Conservation (phyloP, 2,329 filamentous ascomycete genomes). For the Alternaria rosae region DNA sequence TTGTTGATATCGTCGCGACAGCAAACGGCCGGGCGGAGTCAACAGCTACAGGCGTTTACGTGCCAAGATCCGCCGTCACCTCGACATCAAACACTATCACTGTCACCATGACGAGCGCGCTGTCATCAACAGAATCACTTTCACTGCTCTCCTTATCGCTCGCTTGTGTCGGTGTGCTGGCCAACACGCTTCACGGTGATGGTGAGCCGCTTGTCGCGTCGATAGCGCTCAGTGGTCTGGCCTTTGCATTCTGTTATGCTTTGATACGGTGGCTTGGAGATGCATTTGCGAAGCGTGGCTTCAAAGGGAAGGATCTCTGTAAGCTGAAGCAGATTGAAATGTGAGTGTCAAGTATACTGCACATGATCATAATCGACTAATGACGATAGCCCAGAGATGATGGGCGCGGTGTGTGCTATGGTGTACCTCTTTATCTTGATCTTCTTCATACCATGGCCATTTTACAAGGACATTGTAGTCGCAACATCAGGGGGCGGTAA, state of each 20-base stretch:
- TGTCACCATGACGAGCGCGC: slow-evolving; percentile 42
- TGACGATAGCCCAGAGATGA: slow-evolving; percentile 77
- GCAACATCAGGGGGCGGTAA: slow-evolving; percentile 94
- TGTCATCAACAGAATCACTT: slow-evolving; percentile 64
- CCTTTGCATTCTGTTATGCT: slow-evolving; percentile 81
- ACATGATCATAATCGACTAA: slow-evolving; percentile 20
- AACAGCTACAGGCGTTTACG: slow-evolving; percentile 13
- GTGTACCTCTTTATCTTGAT: slow-evolving; percentile 91
- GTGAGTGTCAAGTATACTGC: slow-evolving; percentile 53
- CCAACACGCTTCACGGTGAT: slow-evolving; percentile 81
- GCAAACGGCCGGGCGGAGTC: slow-evolving; percentile 12
- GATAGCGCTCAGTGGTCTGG: slow-evolving; percentile 82
- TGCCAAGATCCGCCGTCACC: slow-evolving; percentile 22
- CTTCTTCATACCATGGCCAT: slow-evolving; percentile 93
- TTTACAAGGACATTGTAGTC: slow-evolving; percentile 97
- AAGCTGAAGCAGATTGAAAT: slow-evolving; percentile 79
- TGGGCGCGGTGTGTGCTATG: slow-evolving; percentile 91
- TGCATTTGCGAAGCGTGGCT: slow-evolving; percentile 84
- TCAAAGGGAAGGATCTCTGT: slow-evolving; percentile 89
- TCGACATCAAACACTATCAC: slow-evolving; percentile 5
- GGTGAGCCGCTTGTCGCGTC: slow-evolving; percentile 90
- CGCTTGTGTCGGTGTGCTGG: slow-evolving; percentile 75
- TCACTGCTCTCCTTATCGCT: slow-evolving; percentile 69
- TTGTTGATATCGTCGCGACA: slow-evolving; percentile 13
- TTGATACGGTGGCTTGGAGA: slow-evolving; percentile 94